These are phyloP conservation scores for Gynochthodes officinalis DNA, from an alignment of 257 asterid genomes.

Conservation along the genomic window DNA sequence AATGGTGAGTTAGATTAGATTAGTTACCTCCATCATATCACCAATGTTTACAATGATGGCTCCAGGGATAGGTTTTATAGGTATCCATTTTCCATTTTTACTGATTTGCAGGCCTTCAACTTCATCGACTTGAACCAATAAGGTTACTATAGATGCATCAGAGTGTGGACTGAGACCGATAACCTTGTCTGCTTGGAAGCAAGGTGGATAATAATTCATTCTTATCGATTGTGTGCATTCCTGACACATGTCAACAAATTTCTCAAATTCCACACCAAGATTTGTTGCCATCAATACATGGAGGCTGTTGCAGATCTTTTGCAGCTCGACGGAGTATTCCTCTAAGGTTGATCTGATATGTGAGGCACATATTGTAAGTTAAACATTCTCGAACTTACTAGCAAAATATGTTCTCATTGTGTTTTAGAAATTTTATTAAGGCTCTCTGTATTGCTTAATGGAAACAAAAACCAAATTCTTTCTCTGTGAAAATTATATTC, in stretches of 20 bases:
- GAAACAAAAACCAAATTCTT: too few relatives aligned
- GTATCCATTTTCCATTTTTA: conserved; percentile 27
- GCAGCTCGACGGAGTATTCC: conserved; percentile 26
- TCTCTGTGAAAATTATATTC: too few relatives aligned
- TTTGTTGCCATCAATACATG: conserved; percentile 24
- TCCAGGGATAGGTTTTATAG: conserved; percentile 18
- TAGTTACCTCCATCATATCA: conserved; percentile 25
- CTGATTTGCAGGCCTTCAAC: conserved; percentile 35
- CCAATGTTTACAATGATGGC: conserved; percentile 33
- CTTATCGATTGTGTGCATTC: conserved; percentile 34
- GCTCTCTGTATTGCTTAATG: too few relatives aligned
- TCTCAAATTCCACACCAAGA: conserved; percentile 27
- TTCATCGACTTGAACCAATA: conserved; percentile 30
- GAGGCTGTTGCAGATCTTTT: conserved; percentile 20
- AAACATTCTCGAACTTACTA: neutral
- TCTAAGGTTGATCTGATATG: conserved; percentile 15
- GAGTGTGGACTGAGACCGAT: conserved; percentile 33
- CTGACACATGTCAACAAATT: conserved; percentile 16
- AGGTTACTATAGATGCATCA: conserved; percentile 29
- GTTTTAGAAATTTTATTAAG: too few relatives aligned
- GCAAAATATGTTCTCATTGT: too few relatives aligned
- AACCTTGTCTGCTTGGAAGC: conserved; percentile 28
- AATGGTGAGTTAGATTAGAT: neutral
- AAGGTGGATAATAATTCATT: conserved; percentile 39
- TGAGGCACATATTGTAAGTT: too few relatives aligned